These are phyloP conservation scores for Apophysomyces sp. DNA, from an alignment of 371 early-diverging fungal genomes.

Conservation along the genomic window DNA sequence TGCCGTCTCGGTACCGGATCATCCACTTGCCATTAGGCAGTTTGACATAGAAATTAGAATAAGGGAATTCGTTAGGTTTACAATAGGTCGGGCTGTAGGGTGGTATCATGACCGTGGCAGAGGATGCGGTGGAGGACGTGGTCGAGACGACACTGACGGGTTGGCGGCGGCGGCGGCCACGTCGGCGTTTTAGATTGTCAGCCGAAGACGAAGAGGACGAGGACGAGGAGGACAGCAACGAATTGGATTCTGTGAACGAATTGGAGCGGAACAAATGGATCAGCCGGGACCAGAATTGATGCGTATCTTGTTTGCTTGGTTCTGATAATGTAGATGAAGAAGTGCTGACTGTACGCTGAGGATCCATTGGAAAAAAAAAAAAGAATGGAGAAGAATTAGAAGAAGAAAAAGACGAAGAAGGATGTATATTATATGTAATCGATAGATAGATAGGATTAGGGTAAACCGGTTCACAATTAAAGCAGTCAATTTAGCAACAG, in stretches of 20 bases:
- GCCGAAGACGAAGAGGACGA: no score
- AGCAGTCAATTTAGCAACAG: no score
- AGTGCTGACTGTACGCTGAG: no score
- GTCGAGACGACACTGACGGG: background rate
- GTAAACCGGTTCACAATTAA: no score
- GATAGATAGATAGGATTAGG: no score
- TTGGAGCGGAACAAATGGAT: background rate
- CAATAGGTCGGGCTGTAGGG: conserved; percentile 50
- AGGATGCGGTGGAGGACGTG: background rate
- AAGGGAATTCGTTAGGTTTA: conserved; percentile 43
- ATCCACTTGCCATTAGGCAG: conserved; percentile 48
- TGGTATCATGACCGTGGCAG: conserved; percentile 23
- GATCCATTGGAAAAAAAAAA: background rate
- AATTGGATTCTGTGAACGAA: background rate
- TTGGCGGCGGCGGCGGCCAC: background rate
- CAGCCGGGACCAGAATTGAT: background rate
- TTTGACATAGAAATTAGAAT: conserved; percentile 49
- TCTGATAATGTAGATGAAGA: no score
- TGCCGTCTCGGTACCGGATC: conserved; percentile 46
- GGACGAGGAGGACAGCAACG: background rate
- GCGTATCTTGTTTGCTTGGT: background rate
- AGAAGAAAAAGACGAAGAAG: background rate
- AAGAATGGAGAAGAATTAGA: no score
- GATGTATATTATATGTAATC: no score
- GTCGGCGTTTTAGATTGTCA: background rate